Percentiles rank a stretch among this genome's conserved stretches.
Conservation (phyloP, 495 filamentous ascomycete species). For the Penicillium nucicola region DNA sequence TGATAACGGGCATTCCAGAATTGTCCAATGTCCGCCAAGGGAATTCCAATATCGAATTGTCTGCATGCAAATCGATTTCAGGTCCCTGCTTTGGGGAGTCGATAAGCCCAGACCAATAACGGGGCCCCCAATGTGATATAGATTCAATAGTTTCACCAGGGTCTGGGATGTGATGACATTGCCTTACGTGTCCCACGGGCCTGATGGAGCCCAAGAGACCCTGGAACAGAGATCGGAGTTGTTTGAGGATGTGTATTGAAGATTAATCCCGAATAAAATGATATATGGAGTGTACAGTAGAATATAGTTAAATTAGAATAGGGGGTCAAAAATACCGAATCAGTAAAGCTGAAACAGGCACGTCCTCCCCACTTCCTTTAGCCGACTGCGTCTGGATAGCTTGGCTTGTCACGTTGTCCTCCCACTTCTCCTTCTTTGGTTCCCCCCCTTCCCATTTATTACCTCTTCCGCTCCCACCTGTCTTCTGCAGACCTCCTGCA, state of each 20-base stretch:
- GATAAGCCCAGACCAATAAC: slow-evolving; percentile 21
- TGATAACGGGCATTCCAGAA: slow-evolving; percentile 24
- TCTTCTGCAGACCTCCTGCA: slow-evolving; percentile 31
- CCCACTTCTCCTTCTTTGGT: slow-evolving; percentile 19
- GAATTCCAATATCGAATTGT: not conserved
- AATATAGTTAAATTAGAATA: not conserved
- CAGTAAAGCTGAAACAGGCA: slow-evolving; percentile 42
- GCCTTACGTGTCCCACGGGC: not conserved
- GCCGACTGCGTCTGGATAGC: slow-evolving; percentile 18
- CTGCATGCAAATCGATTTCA: slow-evolving; percentile 15
- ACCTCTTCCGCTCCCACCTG: slow-evolving; percentile 15
- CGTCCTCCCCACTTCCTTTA: slow-evolving; percentile 22
- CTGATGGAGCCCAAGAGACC: slow-evolving; percentile 1
- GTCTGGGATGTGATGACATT: slow-evolving; percentile 5
- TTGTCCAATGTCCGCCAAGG: slow-evolving; percentile 2
- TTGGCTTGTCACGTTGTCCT: slow-evolving; percentile 30
- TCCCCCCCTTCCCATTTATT: slow-evolving; percentile 21
- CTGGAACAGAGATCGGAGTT: not conserved
- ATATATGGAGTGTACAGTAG: not conserved
- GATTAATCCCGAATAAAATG: too few relatives aligned
- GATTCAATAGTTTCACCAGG: slow-evolving; percentile 19
- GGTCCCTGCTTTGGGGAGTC: slow-evolving; percentile 1
- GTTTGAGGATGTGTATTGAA: not conserved
- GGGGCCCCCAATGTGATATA: slow-evolving; percentile 21
- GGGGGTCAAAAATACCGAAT: slow-evolving; percentile 2